Evolutionary conservation across 345 rosid genomes (phyloP), one percentile per base, ranked within the genome.

Genomic region (Lagerstroemia speciosa): DNA sequence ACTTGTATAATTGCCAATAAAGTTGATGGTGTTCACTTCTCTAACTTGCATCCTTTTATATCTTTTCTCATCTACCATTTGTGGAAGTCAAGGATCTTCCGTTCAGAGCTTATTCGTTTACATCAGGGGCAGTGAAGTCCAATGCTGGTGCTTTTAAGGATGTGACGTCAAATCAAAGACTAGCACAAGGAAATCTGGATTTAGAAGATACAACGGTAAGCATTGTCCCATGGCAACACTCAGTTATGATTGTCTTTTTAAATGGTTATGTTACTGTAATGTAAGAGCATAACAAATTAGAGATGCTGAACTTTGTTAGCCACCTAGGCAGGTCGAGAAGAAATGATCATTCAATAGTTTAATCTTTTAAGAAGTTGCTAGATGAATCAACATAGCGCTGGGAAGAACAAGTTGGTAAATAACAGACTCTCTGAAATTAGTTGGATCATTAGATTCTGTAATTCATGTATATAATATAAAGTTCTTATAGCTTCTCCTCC

Each of bases 91-190:
- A 58, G 34, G 29, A 58, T 58, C 34, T 58, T 3, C 7, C 8
- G 15, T 27, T 27, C 34, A 30, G 6, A 30, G 14, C 11, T 65
- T 37, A 48, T 58, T 31, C 33, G 48, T 69, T 29, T 58, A 38
- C 64, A 50, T 62, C n/a, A 67, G 77, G 74, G 48, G 38, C 68
- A 69, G 72, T 40, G 66, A 69, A 57, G 48, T 64, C 45, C 66
- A 50, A 43, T 16, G 65, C 32, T 52, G 76, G 58, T 76, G 57
- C 78, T 62, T 68, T 76, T 48, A 64, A 74, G 68, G 62, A 46
- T 50, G 73, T 50, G 50, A 72, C 60, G 55, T 53, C 75, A 24
- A 64, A 69, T 38, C 67, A 40, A 63, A 65, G 62, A 60, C 29
- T 1, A 24, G 72, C 31, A 34, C 29, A 65, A 7, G 14, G 27